phyloP scores from a whole-genome alignment of 371 early-diverging fungal genomes.

The Actinomortierella wolfii region DNA sequence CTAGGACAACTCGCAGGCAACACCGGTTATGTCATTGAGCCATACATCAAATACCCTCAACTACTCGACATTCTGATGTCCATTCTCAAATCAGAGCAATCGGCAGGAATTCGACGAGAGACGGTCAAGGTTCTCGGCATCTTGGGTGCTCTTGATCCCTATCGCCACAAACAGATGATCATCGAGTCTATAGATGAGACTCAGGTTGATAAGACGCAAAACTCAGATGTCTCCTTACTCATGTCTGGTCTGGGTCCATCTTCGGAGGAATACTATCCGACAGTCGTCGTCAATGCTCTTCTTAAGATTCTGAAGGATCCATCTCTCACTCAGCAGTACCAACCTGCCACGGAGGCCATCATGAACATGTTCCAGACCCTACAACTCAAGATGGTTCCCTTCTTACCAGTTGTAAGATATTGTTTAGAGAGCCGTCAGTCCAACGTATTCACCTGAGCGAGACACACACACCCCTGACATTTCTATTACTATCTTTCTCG shows the following conservation, averaged over 20 bases:
- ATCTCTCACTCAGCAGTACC: conserved; percentile 82
- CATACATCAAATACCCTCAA: conserved; percentile 89
- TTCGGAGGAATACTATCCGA: conserved; percentile 86
- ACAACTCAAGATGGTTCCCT: conserved; percentile 81
- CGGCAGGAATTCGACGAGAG: conserved; percentile 72
- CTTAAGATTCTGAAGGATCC: conserved; percentile 90
- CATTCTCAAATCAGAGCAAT: conserved; percentile 87
- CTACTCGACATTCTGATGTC: conserved; percentile 79
- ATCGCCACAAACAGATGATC: conserved; percentile 73
- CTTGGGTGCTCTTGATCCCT: conserved; percentile 96
- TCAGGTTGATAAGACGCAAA: conserved; percentile 60
- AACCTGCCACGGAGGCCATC: conserved; percentile 90
- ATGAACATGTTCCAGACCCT: conserved; percentile 93
- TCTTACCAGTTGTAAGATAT: conserved; percentile 76
- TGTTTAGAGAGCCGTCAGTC: too few relatives aligned
- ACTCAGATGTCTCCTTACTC: conserved; percentile 64
- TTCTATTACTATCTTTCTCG: too few relatives aligned
- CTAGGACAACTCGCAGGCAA: conserved; percentile 84
- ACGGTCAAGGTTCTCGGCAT: conserved; percentile 92
- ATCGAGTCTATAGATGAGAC: conserved; percentile 63
- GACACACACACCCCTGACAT: too few relatives aligned
- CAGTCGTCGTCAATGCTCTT: conserved; percentile 87
- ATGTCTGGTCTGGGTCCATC: conserved; percentile 80
- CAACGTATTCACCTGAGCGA: too few relatives aligned
- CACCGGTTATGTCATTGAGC: conserved; percentile 91